Conservation (phyloP, 768 basidiomycete genomes). For the Podaxis sp. region DNA sequence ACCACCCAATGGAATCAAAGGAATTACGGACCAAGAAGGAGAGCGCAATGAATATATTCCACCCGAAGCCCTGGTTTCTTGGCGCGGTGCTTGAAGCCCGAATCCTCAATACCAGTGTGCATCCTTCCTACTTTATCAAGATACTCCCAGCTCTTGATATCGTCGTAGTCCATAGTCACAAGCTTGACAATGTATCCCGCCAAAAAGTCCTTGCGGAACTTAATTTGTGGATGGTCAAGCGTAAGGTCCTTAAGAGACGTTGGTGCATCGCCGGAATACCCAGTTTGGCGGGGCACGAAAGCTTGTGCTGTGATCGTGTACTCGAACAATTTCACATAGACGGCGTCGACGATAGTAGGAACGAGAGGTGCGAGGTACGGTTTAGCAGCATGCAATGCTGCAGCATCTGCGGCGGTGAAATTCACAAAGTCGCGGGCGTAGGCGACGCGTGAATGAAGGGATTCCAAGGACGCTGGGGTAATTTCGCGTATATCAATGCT, state of each 20-base stretch:
- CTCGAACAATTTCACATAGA: slow-evolving; percentile 38
- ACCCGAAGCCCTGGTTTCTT: slow-evolving; percentile 29
- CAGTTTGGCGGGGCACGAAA: slow-evolving; percentile 33
- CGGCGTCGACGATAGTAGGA: slow-evolving; percentile 37
- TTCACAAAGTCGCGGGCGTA: slow-evolving; percentile 43
- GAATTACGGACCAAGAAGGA: slow-evolving; percentile 23
- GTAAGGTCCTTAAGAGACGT: slow-evolving; percentile 33
- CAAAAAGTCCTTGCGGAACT: slow-evolving; percentile 38
- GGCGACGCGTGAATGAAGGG: slow-evolving; percentile 33
- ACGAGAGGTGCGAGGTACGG: slow-evolving; percentile 38
- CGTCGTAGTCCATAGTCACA: slow-evolving; percentile 42
- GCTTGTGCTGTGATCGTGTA: slow-evolving; percentile 39
- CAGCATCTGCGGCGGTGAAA: slow-evolving; percentile 37
- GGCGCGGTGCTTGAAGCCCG: background rate
- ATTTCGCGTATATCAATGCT: slow-evolving; percentile 22
- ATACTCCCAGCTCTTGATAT: slow-evolving; percentile 39
- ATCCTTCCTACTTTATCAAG: slow-evolving; percentile 44
- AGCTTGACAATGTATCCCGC: slow-evolving; percentile 29
- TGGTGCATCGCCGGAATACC: slow-evolving; percentile 37
- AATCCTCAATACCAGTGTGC: slow-evolving; percentile 34
- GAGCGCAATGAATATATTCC: slow-evolving; percentile 34
- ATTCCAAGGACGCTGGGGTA: slow-evolving; percentile 21
- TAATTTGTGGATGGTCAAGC: slow-evolving; percentile 40
- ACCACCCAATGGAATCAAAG: background rate
- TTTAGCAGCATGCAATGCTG: slow-evolving; percentile 34